A percentile compares a stretch with the other conserved stretches of the same genome.
Conservation (phyloP, 2,329 filamentous ascomycete genomes). For the Biscogniauxia marginata region DNA sequence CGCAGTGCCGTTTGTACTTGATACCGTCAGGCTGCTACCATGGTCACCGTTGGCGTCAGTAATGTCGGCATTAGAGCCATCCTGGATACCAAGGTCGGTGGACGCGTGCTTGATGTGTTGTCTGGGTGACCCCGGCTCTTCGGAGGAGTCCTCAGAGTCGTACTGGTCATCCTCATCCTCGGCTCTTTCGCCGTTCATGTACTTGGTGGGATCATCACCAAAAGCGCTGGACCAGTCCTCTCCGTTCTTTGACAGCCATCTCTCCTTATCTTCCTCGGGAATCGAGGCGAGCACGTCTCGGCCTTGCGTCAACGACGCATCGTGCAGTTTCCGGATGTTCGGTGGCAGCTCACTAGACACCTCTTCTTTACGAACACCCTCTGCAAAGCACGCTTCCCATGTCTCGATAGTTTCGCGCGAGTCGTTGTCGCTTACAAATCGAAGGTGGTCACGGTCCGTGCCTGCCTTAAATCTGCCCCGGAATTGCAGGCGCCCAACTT, state of each 20-base stretch:
- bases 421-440: slow-evolving; percentile 83
- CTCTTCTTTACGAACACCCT: slow-evolving; percentile 73
- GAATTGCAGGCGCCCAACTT: slow-evolving; percentile 81
- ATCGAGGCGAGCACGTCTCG: slow-evolving; percentile 77
- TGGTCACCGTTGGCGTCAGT: slow-evolving; percentile 10
- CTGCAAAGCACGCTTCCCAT: slow-evolving; percentile 87
- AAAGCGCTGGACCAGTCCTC: slow-evolving; percentile 88
- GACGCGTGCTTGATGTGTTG: slow-evolving; percentile 23
- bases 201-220: slow-evolving; percentile 66
- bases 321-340: slow-evolving; percentile 72
- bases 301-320: slow-evolving; percentile 74
- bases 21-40: slow-evolving; percentile 21
- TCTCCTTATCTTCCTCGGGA: slow-evolving; percentile 67
- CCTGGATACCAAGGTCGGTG: slow-evolving; percentile 35
- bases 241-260: slow-evolving; percentile 77
- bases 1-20: slow-evolving; percentile 16
- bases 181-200: slow-evolving; percentile 36
- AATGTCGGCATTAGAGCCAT: slow-evolving; percentile 33
- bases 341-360: slow-evolving; percentile 74
- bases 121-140: slow-evolving; percentile 33
- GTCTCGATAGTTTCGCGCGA: slow-evolving; percentile 90
- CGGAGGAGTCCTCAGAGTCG: slow-evolving; percentile 34
- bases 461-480: slow-evolving; percentile 82
- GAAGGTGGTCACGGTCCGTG: slow-evolving; percentile 80
- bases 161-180: slow-evolving; percentile 35